These are phyloP conservation scores for Oryza glaberrima DNA, from an alignment of 176 grass and related monocot species.

Conservation along the genomic window DNA sequence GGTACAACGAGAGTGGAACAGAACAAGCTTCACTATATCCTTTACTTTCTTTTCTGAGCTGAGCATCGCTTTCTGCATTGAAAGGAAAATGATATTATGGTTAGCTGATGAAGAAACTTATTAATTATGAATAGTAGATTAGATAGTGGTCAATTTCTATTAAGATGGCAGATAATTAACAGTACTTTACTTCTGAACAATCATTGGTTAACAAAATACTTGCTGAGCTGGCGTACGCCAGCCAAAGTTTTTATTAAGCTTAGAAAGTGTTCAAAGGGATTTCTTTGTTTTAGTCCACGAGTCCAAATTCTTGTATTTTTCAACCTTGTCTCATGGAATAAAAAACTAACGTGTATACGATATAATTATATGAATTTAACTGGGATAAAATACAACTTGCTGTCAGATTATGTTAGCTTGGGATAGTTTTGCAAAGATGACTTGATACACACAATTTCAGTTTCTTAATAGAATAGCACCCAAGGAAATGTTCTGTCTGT, in stretches of 20 bases:
- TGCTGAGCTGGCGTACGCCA: too few relatives aligned
- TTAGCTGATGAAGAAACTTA: neutral
- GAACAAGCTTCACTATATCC: neutral
- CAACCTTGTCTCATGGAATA: neutral
- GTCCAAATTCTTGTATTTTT: too few relatives aligned
- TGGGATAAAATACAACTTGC: neutral
- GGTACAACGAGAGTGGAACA: constrained; percentile 23
- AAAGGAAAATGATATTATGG: neutral
- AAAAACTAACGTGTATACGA: neutral
- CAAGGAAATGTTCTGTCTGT: neutral
- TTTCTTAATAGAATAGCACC: neutral
- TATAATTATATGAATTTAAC: neutral
- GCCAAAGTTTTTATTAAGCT: too few relatives aligned
- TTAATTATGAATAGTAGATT: constrained; percentile 1
- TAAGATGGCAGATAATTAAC: neutral
- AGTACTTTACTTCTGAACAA: neutral
- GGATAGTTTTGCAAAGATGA: neutral
- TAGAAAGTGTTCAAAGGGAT: too few relatives aligned
- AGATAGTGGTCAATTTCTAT: neutral
- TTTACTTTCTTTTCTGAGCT: constrained; percentile 12
- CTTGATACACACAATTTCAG: neutral
- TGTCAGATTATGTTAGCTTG: neutral
- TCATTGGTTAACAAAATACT: neutral
- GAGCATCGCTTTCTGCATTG: neutral
- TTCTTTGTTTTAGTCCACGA: too few relatives aligned